Conservation (phyloP, 805 yeast genomes). For the Kodamaea restingae region DNA sequence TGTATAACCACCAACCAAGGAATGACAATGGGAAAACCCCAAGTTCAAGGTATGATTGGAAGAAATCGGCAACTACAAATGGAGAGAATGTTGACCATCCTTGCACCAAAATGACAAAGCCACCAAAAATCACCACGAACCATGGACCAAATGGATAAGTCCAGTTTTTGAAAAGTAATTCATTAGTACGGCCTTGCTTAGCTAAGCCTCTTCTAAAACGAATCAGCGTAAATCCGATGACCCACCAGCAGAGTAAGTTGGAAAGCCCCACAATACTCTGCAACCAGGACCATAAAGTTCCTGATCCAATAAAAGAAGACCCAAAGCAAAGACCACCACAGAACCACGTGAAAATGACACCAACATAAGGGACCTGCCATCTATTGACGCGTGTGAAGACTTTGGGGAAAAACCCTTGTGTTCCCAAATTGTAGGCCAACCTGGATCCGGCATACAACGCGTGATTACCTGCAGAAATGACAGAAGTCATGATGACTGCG, state of each 20-base stretch:
- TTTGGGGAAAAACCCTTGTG: conserved; percentile 46
- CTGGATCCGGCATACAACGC: conserved; percentile 69
- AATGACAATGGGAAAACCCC: conserved; percentile 45
- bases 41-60: conserved; percentile 44
- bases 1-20: conserved; percentile 38
- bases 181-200: conserved; percentile 40
- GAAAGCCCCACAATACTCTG: conserved; percentile 52
- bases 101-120: conserved; percentile 47
- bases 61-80: conserved; percentile 39
- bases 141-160: conserved; percentile 51
- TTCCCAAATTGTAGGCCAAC: conserved; percentile 54
- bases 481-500: conserved; percentile 66
- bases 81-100: conserved; percentile 52
- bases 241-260: conserved; percentile 49
- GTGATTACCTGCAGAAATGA: conserved; percentile 45
- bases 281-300: conserved; percentile 51
- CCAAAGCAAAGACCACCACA: conserved; percentile 59
- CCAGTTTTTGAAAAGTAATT: conserved; percentile 44
- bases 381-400: conserved; percentile 40
- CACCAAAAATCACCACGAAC: conserved; percentile 39
- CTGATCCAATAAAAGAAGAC: conserved; percentile 52
- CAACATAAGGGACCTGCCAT: conserved; percentile 46
- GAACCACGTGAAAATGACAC: conserved; percentile 48
- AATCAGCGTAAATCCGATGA: conserved; percentile 46
- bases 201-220: conserved; percentile 46